Percentiles rank a stretch among this genome's conserved stretches.
These are phyloP conservation scores for Penicillium parvum DNA, from an alignment of 495 filamentous ascomycete genomes.

Conservation along the genomic window DNA sequence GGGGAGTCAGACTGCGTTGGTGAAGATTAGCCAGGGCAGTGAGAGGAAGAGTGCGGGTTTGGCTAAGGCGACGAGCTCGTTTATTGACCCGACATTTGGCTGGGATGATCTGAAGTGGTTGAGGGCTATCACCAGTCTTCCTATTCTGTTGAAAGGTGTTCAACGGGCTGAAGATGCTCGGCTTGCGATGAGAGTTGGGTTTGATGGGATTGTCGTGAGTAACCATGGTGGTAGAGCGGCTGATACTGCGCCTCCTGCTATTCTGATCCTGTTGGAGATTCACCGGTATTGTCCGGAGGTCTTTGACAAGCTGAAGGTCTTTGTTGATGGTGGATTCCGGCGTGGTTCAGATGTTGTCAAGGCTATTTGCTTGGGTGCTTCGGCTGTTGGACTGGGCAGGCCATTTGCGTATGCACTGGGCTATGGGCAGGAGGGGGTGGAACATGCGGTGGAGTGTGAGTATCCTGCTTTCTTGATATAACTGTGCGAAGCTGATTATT, in stretches of 20 bases:
- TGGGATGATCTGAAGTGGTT: conserved; percentile 76
- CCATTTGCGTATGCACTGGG: conserved; percentile 51
- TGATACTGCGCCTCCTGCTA: conserved; percentile 57
- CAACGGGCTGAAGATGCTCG: conserved; percentile 57
- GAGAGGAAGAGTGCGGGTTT: conserved; percentile 58
- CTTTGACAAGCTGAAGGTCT: conserved; percentile 52
- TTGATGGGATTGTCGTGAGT: conserved; percentile 60
- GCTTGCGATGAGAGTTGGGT: conserved; percentile 49
- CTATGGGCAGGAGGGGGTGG: conserved; percentile 40
- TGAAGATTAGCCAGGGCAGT: conserved; percentile 47
- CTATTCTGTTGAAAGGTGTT: conserved; percentile 62
- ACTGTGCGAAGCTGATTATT: no score
- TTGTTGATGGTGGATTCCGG: conserved; percentile 60
- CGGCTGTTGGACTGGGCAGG: conserved; percentile 57
- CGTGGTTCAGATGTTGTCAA: conserved; percentile 66
- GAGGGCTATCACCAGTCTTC: conserved; percentile 53
- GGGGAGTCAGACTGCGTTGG: conserved; percentile 36
- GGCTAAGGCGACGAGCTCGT: conserved; percentile 58
- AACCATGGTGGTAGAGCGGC: conserved; percentile 67
- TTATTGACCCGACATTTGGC: conserved; percentile 64
- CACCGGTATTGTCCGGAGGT: conserved; percentile 57
- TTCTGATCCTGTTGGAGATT: conserved; percentile 59
- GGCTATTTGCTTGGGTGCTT: conserved; percentile 60
- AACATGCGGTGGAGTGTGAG: conserved; percentile 42
- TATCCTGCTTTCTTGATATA: no score